A percentile compares a stretch with the other conserved stretches of the same genome.
These are phyloP conservation scores for Nakazawaea peltata DNA, from an alignment of 805 yeast genomes.

Conservation along the genomic window DNA sequence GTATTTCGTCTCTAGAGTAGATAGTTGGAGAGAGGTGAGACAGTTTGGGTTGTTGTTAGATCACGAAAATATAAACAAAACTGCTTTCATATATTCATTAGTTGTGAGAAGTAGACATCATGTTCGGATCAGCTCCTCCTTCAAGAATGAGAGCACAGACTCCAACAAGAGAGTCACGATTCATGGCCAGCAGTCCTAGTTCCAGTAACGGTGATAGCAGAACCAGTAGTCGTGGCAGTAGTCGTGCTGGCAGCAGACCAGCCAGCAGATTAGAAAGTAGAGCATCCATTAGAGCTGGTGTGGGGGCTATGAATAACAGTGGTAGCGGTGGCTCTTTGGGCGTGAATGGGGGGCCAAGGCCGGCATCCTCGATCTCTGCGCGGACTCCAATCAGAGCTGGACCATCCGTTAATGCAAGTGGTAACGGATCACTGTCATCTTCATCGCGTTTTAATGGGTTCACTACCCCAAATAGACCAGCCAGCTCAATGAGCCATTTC, in stretches of 20 bases:
- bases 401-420: not conserved
- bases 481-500: constrained; percentile 11
- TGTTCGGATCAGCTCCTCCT: constrained; percentile 5
- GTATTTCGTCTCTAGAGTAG: too few species aligned
- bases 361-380: constrained; percentile 9
- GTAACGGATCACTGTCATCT: too few species aligned
- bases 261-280: not conserved
- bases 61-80: too few species aligned
- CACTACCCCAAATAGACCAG: constrained; percentile 11
- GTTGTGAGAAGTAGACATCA: too few species aligned
- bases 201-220: constrained; percentile 13
- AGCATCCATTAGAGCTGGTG: not conserved
- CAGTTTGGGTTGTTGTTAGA: too few species aligned
- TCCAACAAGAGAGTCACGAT: constrained; percentile 11
- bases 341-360: constrained; percentile 7
- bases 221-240: constrained; percentile 12
- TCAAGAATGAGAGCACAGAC: constrained; percentile 13
- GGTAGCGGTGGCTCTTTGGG: not conserved
- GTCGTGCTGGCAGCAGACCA: too few species aligned
- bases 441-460: constrained; percentile 2
- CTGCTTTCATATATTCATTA: too few species aligned
- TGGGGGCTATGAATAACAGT: not conserved
- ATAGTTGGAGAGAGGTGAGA: too few species aligned
- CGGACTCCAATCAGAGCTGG: constrained; percentile 9
- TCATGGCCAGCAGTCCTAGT: constrained; percentile 7